Evolutionary conservation across 352 stramenopile species (phyloP).

Genomic region (Phytophthora nicotianae): DNA sequence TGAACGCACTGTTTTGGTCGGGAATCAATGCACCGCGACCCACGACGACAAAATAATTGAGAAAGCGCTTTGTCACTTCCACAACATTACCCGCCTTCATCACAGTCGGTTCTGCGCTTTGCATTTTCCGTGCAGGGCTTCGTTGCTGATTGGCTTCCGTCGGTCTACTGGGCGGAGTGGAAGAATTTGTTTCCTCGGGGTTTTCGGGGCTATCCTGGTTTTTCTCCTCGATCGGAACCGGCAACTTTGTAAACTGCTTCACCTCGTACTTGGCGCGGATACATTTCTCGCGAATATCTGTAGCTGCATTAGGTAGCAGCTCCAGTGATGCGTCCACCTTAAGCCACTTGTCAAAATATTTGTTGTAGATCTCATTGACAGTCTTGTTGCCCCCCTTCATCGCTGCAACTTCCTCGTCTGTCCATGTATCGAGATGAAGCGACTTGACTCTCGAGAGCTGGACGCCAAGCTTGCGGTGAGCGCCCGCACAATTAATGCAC

Average conservation of each 20-base stretch:
- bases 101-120: constrained; percentile 36
- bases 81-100: constrained; percentile 60
- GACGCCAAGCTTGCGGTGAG: constrained; percentile 95
- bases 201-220: constrained; percentile 58
- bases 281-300: constrained; percentile 56
- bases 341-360: constrained; percentile 62
- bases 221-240: constrained; percentile 47
- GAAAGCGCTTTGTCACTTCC: constrained; percentile 79
- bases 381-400: constrained; percentile 83
- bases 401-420: constrained; percentile 64
- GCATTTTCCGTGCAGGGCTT: constrained; percentile 27
- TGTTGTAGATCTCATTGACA: constrained; percentile 63
- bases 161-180: constrained; percentile 5
- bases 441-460: constrained; percentile 92
- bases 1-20: constrained; percentile 67
- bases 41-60: constrained; percentile 87
- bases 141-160: constrained; percentile 52
- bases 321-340: constrained; percentile 42
- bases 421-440: constrained; percentile 79
- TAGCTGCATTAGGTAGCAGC: constrained; percentile 40
- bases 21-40: constrained; percentile 58
- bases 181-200: constrained; percentile 42
- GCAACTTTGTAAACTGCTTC: constrained; percentile 66
- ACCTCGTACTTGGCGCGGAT: constrained; percentile 77
- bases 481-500: constrained; percentile 95